Base-by-base conservation (phyloP, 1,139 yeast genomes). In the Debaryomyces subglobosus region DNA sequence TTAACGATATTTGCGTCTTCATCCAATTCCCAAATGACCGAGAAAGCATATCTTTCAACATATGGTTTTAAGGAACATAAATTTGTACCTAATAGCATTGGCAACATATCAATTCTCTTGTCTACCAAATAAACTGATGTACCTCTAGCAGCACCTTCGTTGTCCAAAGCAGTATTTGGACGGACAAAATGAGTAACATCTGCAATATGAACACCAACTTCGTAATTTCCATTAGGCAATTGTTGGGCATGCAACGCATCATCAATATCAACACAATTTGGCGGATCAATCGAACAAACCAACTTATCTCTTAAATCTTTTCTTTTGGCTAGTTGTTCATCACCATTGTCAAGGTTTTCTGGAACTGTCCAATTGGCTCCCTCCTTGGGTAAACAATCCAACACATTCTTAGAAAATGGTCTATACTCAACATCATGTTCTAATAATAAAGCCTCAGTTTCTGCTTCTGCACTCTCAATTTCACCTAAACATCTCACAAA, bases 181-280 rank as follows among this genome's bases (percentile, higher is more conserved):
- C 91, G 90, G 43, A 95, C 99, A 61, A 95, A 95, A 68, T 95
- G 96, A 1, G 98, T 90, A 20, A 95, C 99, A 72, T 95, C 99
- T 5, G 99, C 99, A 72, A 95, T 95, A 65, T 95, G 99, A 30
- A 95, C 99, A 62, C 99, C 99, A 45, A 95, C 96, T 66, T 94
- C 96, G 71, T 81, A 91, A 64, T 92, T 90, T 2, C 99, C 99
- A 66, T 95, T 94, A 2, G 96, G 92, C 43, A 95, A 77, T 48
- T 68, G 65, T 55, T 79, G 75, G 0, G 99, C 98, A 65, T 95
- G 99, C 48, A 95, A 74, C 1, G 99, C 99, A 73, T 95, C 99
- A 74, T 95, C 99, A 59, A 95, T 95, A 81, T 95, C 99, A 56
- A 92, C 98, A 83, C 99, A 94, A 39, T 88, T 86, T 2, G 97